A percentile compares a stretch with the other conserved stretches of the same genome.
Conservation (phyloP, 2,329 filamentous ascomycete genomes). For the Arthrobotrys entomopaga region DNA sequence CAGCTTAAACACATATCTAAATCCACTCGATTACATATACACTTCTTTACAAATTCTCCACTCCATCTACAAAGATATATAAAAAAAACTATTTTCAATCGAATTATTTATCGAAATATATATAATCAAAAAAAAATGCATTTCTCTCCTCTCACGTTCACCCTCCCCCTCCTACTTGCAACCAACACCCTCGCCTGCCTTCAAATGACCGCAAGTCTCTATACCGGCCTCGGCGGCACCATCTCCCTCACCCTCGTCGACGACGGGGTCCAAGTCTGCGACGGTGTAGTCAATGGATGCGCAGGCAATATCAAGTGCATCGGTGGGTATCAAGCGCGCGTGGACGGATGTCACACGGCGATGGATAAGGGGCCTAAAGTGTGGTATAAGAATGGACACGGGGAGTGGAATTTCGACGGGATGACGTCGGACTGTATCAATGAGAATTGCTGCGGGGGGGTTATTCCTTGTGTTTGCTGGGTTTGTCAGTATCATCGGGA, state of each 20-base stretch:
- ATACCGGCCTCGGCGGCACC: neutral
- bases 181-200: neutral
- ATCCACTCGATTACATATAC: no score
- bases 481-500: neutral
- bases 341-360: neutral
- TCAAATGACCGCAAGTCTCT: neutral
- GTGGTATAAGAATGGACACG: constrained; percentile 10
- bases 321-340: neutral
- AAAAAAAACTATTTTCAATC: no score
- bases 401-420: constrained; percentile 2
- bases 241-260: constrained; percentile 2
- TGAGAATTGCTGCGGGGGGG: neutral
- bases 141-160: no score
- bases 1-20: no score
- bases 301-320: neutral
- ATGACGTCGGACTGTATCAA: neutral
- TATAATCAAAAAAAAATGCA: no score
- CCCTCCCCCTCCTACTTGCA: no score
- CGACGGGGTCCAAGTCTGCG: constrained; percentile 3
- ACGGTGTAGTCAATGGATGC: neutral
- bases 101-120: no score
- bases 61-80: no score
- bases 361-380: neutral
- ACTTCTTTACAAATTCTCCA: no score
- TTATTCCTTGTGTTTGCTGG: neutral